Base-by-base conservation (phyloP, 2,329 filamentous ascomycete species). In the Tolypocladium capitatum region DNA sequence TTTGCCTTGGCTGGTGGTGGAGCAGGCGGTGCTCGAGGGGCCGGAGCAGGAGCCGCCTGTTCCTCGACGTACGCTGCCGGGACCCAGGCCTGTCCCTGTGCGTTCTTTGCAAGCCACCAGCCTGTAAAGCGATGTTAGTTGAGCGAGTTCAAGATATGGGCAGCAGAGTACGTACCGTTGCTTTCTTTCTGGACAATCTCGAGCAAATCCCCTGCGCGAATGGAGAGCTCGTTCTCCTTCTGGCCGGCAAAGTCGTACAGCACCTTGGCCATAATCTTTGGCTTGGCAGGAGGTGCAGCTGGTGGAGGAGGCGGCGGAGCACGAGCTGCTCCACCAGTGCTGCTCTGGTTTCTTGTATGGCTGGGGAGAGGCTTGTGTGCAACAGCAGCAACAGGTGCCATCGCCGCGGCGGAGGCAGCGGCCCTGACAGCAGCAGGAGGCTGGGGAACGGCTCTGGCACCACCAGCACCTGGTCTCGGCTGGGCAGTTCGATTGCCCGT, bases 1-100 rank as follows among this genome's bases (percentile, higher is more conserved):
- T 89, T 90, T 3, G 73, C 65, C 49, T 69, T 69, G 38, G 66
- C 65, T 4, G 64, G 64, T 3, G 81, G 75, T 1, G 83, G 79
- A 1, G 84, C 80, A 10, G 83, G 82, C 14, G 86, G 82, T 7
- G 80, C 75, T 21, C 76, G 71, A 4, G 80, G 73, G 7, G 80
- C 76, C 8, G 73, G 68, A 3, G 81, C 75, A 24, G 80, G 77
- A 4, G 79, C 75, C 5, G 79, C 76, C 61, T 85, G 77, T 67
- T 96, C 90, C 67, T 97, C 85, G 9, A 98, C 83, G 60, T 98
- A 98, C 20, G 91, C 88, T 20, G 90, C 86, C 0, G 92, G 92
- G 3, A 92, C 81, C 92, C 92, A 98, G 46, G 89, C 92, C 66
- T 92, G 87, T n/a, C 79, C 78, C 5, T 57, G 56, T 6, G 55